phyloP scores from a whole-genome alignment of 2,329 filamentous ascomycete genomes.

The Fusarium heterosporum region DNA sequence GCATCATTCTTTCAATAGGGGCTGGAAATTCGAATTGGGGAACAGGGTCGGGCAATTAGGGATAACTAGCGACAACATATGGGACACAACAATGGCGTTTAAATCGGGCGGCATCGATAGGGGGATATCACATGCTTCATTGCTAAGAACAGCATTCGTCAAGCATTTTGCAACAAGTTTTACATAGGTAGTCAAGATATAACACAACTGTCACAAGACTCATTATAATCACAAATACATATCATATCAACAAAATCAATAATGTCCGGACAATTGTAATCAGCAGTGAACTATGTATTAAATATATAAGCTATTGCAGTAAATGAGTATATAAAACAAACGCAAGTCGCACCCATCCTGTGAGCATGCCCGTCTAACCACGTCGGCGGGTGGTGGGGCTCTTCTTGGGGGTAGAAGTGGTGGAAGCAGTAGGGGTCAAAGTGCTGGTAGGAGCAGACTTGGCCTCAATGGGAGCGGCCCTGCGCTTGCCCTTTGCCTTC shows the following conservation, averaged over 20 bases:
- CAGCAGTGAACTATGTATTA: constrained; percentile 9
- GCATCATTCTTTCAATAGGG: constrained; percentile 40
- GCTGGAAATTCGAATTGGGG: background rate
- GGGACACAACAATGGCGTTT: constrained; percentile 1
- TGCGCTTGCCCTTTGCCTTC: constrained; percentile 59
- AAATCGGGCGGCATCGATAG: constrained; percentile 13
- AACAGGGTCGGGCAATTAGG: background rate
- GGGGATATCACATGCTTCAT: constrained; percentile 32
- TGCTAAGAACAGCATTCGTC: constrained; percentile 1
- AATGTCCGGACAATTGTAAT: background rate
- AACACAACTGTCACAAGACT: background rate
- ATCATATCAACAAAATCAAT: background rate
- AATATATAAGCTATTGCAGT: constrained; percentile 27
- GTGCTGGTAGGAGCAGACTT: constrained; percentile 43
- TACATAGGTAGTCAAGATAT: constrained; percentile 2
- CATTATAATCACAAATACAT: background rate
- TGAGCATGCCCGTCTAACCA: constrained; percentile 48
- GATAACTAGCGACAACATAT: constrained; percentile 1
- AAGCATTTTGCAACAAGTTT: background rate
- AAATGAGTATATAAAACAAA: constrained; percentile 31
- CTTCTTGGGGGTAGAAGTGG: constrained; percentile 53
- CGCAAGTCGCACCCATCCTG: constrained; percentile 34
- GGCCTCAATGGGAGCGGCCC: constrained; percentile 48
- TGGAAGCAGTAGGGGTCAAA: constrained; percentile 39
- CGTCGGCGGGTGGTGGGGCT: constrained; percentile 59